A percentile compares a stretch with the other conserved stretches of the same genome.
Conservation (phyloP, 495 filamentous ascomycete species). For the Xylaria palmicola region DNA sequence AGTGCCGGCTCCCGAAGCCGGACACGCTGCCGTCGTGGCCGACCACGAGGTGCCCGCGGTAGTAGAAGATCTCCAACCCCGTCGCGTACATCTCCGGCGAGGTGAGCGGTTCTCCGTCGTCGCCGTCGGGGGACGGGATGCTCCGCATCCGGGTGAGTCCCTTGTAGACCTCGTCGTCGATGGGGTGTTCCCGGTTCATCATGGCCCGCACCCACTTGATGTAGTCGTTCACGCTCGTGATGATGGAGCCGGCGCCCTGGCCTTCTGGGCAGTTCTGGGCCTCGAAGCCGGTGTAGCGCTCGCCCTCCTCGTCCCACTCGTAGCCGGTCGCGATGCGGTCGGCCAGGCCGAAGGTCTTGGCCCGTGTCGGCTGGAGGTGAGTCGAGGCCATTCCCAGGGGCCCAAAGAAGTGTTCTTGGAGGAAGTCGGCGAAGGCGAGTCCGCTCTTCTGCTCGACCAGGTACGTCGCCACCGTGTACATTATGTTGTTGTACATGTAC, state of each 20-base stretch:
- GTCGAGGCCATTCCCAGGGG: conserved; percentile 48
- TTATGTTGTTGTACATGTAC: conserved; percentile 50
- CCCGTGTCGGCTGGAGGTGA: conserved; percentile 35
- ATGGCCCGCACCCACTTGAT: conserved; percentile 45
- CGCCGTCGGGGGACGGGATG: not conserved
- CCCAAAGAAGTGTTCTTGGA: conserved; percentile 44
- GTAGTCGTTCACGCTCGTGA: conserved; percentile 54
- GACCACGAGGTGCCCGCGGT: conserved; percentile 39
- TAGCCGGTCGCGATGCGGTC: conserved; percentile 37
- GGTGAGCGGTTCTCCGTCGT: not conserved
- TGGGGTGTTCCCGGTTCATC: conserved; percentile 27
- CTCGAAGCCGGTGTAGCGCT: conserved; percentile 9
- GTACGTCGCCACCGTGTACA: conserved; percentile 46
- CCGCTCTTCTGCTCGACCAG: conserved; percentile 40
- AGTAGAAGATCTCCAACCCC: conserved; percentile 41
- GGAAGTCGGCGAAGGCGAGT: conserved; percentile 39
- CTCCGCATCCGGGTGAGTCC: conserved; percentile 33
- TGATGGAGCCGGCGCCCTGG: conserved; percentile 46
- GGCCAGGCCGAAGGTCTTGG: conserved; percentile 26
- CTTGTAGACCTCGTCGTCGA: conserved; percentile 36
- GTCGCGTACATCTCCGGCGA: conserved; percentile 35
- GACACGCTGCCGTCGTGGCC: conserved; percentile 41
- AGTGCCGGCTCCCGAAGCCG: conserved; percentile 41
- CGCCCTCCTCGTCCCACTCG: conserved; percentile 11
- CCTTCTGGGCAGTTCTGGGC: conserved; percentile 12